Evolutionary conservation across 2,329 filamentous ascomycete species (phyloP).

Genomic region (Clarireedia hainanense): DNA sequence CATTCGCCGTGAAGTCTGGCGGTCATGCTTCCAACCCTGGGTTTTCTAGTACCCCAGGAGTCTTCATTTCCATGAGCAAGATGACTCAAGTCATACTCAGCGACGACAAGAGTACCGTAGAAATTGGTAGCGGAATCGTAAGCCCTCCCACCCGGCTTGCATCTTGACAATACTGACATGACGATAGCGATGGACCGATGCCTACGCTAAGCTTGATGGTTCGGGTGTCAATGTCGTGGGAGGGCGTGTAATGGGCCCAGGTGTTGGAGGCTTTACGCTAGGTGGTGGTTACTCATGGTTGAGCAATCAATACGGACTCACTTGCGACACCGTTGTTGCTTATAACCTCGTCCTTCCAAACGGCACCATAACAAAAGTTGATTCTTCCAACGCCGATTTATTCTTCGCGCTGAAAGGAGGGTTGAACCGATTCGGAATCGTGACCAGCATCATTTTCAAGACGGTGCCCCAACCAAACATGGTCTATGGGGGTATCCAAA

Average conservation of each 20-base stretch:
- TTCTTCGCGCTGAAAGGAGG: slow-evolving; percentile 28
- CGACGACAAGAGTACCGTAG: slow-evolving; percentile 11
- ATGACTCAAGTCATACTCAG: slow-evolving; percentile 11
- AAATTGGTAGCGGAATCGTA: slow-evolving; percentile 17
- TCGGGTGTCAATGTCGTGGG: slow-evolving; percentile 13
- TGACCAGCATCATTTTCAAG: slow-evolving; percentile 27
- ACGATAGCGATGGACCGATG: slow-evolving; percentile 14
- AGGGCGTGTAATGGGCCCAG: slow-evolving; percentile 20
- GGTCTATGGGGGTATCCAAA: slow-evolving; percentile 19
- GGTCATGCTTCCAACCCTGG: slow-evolving; percentile 29
- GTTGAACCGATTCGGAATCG: slow-evolving; percentile 22
- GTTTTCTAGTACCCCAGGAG: slow-evolving; percentile 21
- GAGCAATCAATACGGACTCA: slow-evolving; percentile 26
- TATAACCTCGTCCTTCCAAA: slow-evolving; percentile 24
- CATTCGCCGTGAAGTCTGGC: slow-evolving; percentile 34
- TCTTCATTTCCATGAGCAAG: slow-evolving; percentile 13
- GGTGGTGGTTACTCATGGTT: slow-evolving; percentile 29
- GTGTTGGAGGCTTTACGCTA: slow-evolving; percentile 31
- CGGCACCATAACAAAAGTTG: slow-evolving; percentile 26
- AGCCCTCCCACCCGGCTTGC: slow-evolving; percentile 1
- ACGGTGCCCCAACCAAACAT: slow-evolving; percentile 28
- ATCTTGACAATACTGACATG: background rate
- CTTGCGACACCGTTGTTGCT: slow-evolving; percentile 28
- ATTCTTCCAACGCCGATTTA: slow-evolving; percentile 27
- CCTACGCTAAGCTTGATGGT: slow-evolving; percentile 13